Evolutionary conservation across 1,139 yeast species (phyloP).

Genomic region (Suhomyces wounanorum): DNA sequence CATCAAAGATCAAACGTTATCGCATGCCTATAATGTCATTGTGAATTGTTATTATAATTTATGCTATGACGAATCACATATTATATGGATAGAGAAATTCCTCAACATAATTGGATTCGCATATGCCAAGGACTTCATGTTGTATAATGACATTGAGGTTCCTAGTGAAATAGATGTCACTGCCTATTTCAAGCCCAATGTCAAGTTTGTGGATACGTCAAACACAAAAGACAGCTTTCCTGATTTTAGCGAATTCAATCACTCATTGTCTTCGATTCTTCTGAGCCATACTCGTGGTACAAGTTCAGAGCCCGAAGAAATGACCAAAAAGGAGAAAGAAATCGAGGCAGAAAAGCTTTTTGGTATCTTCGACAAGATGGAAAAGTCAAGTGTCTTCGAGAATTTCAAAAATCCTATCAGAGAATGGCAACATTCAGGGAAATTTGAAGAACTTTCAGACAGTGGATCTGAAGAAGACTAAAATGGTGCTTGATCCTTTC

Average conservation of each 20-base stretch:
- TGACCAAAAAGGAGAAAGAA: slow-evolving; percentile 56
- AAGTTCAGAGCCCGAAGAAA: slow-evolving; percentile 15
- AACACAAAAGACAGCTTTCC: slow-evolving; percentile 6
- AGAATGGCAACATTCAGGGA: slow-evolving; percentile 38
- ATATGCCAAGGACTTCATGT: slow-evolving; percentile 21
- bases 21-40: slow-evolving; percentile 21
- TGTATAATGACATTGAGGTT: slow-evolving; percentile 17
- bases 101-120: slow-evolving; percentile 29
- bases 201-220: slow-evolving; percentile 7
- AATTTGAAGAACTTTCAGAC: slow-evolving; percentile 27
- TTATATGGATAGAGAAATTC: slow-evolving; percentile 18
- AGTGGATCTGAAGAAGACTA: slow-evolving; percentile 7
- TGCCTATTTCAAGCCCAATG: slow-evolving; percentile 18
- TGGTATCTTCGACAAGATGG: slow-evolving; percentile 50
- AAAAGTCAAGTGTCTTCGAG: slow-evolving; percentile 47
- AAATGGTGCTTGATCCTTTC: background rate
- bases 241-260: slow-evolving; percentile 10
- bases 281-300: slow-evolving; percentile 11
- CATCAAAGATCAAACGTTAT: background rate
- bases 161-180: slow-evolving; percentile 22
- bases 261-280: slow-evolving; percentile 13
- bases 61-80: slow-evolving; percentile 15
- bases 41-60: slow-evolving; percentile 22
- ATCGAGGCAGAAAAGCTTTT: slow-evolving; percentile 54
- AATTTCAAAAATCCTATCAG: slow-evolving; percentile 44